phyloP scores from a whole-genome alignment of 306 rosid genomes.

The Cucurbita moschata region DNA sequence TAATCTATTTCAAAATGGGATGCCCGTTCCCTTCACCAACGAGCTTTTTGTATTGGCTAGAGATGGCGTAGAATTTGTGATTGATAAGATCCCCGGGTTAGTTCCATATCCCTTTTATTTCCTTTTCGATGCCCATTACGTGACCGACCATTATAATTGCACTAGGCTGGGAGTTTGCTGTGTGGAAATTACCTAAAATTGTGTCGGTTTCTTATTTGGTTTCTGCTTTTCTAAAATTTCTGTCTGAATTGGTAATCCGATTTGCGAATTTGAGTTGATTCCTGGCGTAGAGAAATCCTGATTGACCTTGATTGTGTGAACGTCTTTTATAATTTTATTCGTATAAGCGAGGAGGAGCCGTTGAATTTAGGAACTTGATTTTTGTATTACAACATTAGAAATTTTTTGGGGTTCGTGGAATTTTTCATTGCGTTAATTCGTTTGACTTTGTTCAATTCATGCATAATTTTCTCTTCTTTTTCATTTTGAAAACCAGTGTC shows the following conservation, averaged over 20 bases:
- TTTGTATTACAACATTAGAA: not conserved
- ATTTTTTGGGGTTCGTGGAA: not conserved
- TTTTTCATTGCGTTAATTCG: not conserved
- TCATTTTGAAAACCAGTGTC: not conserved
- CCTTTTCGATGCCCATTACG: not conserved
- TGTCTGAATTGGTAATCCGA: not conserved
- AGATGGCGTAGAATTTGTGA: slow-evolving; percentile 88
- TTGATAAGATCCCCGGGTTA: slow-evolving; percentile 91
- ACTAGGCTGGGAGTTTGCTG: not conserved
- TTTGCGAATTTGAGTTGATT: not conserved
- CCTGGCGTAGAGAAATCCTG: not conserved
- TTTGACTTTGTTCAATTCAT: not conserved
- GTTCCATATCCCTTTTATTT: not conserved
- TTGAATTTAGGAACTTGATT: not conserved
- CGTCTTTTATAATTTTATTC: not conserved
- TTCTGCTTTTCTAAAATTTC: not conserved
- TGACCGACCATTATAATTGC: not conserved
- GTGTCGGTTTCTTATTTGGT: not conserved
- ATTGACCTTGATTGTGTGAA: not conserved
- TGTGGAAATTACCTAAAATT: not conserved
- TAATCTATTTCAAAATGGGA: slow-evolving; percentile 59
- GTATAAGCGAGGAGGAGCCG: not conserved
- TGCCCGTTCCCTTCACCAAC: slow-evolving; percentile 76
- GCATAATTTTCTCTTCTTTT: not conserved
- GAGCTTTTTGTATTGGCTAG: slow-evolving; percentile 86